Conservation (phyloP, 495 filamentous ascomycete species). For the Penicillium goetzii region DNA sequence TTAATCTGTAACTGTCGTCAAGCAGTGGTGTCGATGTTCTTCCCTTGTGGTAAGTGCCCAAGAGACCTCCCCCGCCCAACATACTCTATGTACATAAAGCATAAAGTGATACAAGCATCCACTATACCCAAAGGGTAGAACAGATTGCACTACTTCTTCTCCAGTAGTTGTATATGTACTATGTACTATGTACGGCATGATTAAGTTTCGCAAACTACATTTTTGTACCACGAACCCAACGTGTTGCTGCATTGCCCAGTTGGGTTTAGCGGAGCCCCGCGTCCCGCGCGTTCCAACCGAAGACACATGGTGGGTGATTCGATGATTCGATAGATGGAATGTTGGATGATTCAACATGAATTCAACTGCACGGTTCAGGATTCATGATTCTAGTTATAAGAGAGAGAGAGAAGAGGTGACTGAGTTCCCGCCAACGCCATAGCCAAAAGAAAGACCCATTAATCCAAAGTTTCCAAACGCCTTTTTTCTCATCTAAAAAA, state of each 20-base stretch:
- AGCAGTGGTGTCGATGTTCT: neutral
- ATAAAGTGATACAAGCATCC: neutral
- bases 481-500: constrained; percentile 37
- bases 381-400: neutral
- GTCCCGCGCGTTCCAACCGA: constrained; percentile 20
- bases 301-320: neutral
- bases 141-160: neutral
- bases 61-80: neutral
- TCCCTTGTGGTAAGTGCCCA: neutral
- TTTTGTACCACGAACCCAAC: neutral
- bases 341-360: neutral
- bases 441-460: neutral
- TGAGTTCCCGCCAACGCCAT: neutral
- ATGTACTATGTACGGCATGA: neutral
- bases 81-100: neutral
- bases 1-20: neutral
- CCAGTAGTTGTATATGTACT: no score
- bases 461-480: neutral
- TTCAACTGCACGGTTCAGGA: neutral
- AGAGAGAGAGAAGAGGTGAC: constrained; percentile 10
- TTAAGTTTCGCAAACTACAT: neutral
- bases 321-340: neutral
- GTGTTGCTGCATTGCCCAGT: constrained; percentile 16
- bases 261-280: constrained; percentile 28
- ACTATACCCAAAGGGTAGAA: neutral